Percentiles rank a stretch among this genome's conserved stretches.
Conservation (phyloP, 495 filamentous ascomycete genomes). For the Penicillium parvum region DNA sequence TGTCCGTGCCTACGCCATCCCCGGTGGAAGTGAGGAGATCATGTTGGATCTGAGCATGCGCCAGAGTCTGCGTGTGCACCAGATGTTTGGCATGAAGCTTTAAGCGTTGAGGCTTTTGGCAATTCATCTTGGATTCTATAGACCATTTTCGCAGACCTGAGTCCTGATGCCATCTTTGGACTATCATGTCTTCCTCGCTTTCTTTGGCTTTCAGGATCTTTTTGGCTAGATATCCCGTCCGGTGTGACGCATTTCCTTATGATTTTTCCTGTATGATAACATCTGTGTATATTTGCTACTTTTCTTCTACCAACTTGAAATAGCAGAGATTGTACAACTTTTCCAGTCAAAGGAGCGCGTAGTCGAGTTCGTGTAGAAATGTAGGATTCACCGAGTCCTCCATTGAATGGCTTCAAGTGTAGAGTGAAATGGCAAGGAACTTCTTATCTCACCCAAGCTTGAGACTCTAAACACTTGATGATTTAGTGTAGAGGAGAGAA, state of each 20-base stretch:
- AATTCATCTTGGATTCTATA: background rate
- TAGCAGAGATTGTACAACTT: too few species aligned
- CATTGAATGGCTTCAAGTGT: too few species aligned
- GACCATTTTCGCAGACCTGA: too few species aligned
- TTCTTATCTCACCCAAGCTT: too few species aligned
- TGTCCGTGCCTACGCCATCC: slow-evolving; percentile 97
- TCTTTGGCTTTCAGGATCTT: slow-evolving; percentile 1
- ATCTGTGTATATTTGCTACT: slow-evolving; percentile 6
- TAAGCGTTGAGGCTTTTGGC: slow-evolving; percentile 38
- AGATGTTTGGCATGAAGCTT: slow-evolving; percentile 94
- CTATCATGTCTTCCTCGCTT: background rate
- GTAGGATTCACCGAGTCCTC: too few species aligned
- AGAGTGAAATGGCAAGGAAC: too few species aligned
- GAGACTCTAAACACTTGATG: background rate
- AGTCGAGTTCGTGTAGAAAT: too few species aligned
- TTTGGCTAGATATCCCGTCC: slow-evolving; percentile 21
- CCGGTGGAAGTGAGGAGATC: slow-evolving; percentile 95
- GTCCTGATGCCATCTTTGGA: background rate
- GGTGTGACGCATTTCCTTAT: slow-evolving; percentile 15
- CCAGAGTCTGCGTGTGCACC: slow-evolving; percentile 83
- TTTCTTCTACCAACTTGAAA: too few species aligned
- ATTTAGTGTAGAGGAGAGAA: too few species aligned
- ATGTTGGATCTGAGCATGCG: slow-evolving; percentile 97
- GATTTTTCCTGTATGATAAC: too few species aligned
- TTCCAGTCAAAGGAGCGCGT: too few species aligned